phyloP scores from a whole-genome alignment of 2,329 filamentous ascomycete genomes.

The Pseudogymnoascus sp. region DNA sequence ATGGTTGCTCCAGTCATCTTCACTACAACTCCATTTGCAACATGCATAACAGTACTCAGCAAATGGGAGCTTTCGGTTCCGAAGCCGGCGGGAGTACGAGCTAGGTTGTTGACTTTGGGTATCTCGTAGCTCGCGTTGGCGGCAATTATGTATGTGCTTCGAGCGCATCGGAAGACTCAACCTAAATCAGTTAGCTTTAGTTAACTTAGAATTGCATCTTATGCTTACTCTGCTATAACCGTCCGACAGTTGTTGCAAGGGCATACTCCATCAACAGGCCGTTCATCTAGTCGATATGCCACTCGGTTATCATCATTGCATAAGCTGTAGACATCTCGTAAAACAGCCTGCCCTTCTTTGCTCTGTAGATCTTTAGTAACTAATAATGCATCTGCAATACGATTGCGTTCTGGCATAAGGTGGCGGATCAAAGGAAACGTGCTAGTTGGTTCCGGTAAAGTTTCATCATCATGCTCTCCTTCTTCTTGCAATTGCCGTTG shows the following conservation, averaged over 20 bases:
- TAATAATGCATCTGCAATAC: neutral
- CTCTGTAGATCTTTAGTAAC: constrained; percentile 2
- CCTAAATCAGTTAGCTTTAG: no score
- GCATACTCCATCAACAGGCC: constrained; percentile 7
- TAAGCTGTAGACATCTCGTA: constrained; percentile 3
- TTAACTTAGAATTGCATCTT: no score
- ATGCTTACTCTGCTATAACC: no score
- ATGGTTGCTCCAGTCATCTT: constrained; percentile 6
- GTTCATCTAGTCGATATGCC: neutral
- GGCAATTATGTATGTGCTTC: no score
- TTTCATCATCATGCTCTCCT: constrained; percentile 3
- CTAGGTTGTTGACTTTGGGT: no score
- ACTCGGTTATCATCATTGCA: constrained; percentile 1
- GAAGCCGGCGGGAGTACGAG: no score
- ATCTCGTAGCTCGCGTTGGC: no score
- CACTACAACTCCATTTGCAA: neutral
- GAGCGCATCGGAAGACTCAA: no score
- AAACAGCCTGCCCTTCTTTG: neutral
- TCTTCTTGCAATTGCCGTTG: constrained; percentile 2
- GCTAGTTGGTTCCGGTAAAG: neutral
- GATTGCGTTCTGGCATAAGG: constrained; percentile 5
- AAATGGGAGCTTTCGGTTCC: no score
- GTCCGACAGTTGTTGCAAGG: neutral
- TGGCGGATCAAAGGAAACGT: constrained; percentile 8
- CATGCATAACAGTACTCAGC: no score